phyloP scores from a whole-genome alignment of 2,329 filamentous ascomycete genomes.

The Chaetomiaceae sp. region DNA sequence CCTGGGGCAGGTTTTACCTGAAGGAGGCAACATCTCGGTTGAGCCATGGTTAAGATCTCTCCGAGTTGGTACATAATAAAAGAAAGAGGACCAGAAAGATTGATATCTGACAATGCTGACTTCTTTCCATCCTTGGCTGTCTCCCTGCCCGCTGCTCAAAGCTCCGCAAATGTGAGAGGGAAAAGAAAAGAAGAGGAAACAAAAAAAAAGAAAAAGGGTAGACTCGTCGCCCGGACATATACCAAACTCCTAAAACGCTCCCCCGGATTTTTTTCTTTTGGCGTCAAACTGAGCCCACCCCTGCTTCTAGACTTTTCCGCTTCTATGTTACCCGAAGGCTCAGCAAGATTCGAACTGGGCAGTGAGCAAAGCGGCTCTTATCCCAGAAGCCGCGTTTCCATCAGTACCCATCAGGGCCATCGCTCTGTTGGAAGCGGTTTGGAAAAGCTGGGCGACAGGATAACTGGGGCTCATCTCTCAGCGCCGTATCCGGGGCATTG shows the following conservation, averaged over 20 bases:
- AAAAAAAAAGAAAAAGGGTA: conserved; percentile 13
- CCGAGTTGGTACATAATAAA: conserved; percentile 16
- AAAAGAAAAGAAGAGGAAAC: conserved; percentile 26
- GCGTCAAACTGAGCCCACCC: conserved; percentile 10
- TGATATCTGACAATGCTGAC: conserved; percentile 17
- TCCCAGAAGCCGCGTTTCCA: neutral
- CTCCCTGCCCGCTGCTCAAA: conserved; percentile 1
- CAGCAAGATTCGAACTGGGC: neutral
- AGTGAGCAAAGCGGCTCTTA: neutral
- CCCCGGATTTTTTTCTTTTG: conserved; percentile 9
- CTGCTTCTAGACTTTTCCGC: conserved; percentile 9
- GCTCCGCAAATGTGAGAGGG: conserved; percentile 15
- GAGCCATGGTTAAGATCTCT: conserved; percentile 12
- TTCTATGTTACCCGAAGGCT: neutral
- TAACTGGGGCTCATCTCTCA: neutral
- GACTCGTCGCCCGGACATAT: conserved; percentile 18
- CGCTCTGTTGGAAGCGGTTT: neutral
- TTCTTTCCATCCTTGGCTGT: conserved; percentile 3
- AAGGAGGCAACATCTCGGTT: neutral
- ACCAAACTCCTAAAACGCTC: conserved; percentile 21
- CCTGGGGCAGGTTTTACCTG: neutral
- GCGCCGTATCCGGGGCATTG: conserved; percentile 35
- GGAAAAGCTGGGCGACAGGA: neutral
- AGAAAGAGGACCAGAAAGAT: neutral
- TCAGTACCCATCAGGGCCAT: neutral